Percentiles rank a stretch among this genome's conserved stretches.
phyloP scores from a whole-genome alignment of 495 filamentous ascomycete species.

The Annulohypoxylon moriforme region DNA sequence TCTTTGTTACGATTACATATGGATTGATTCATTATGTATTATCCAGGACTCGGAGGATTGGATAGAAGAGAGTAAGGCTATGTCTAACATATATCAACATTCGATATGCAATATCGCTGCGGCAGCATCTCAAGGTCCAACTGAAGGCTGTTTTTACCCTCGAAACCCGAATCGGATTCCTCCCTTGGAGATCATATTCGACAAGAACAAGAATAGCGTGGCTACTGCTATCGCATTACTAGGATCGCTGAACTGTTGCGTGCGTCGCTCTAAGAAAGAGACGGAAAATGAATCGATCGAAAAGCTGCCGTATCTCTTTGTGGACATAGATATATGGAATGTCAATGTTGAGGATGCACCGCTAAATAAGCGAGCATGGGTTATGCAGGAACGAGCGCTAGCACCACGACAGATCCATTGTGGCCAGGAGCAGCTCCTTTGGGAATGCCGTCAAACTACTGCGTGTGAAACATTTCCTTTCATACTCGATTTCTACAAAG shows the following conservation, averaged over 20 bases:
- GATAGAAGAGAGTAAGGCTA: conserved; percentile 39
- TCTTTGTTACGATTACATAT: conserved; percentile 43
- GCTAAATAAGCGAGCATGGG: conserved; percentile 45
- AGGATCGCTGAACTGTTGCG: no score
- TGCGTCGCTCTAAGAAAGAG: no score
- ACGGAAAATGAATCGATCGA: no score
- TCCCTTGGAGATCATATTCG: not conserved
- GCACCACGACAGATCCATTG: conserved; percentile 44
- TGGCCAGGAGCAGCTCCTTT: conserved; percentile 40
- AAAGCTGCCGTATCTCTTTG: conserved; percentile 2
- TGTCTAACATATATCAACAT: conserved; percentile 44
- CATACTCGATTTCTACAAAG: not conserved
- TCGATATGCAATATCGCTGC: conserved; percentile 45
- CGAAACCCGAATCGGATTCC: not conserved
- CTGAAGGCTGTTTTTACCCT: not conserved
- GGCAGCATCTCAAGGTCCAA: conserved; percentile 12
- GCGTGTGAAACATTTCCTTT: conserved; percentile 44
- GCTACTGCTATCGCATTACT: no score
- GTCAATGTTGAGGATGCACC: conserved; percentile 7
- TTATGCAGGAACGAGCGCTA: conserved; percentile 47
- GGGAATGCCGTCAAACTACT: conserved; percentile 41
- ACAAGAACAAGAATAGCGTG: no score
- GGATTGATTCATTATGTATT: conserved; percentile 54
- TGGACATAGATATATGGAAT: not conserved
- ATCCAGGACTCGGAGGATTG: conserved; percentile 47